Percentiles rank a stretch among this genome's conserved stretches.
These are phyloP conservation scores for Colletotrichum horii DNA, from an alignment of 2,329 filamentous ascomycete genomes.

Conservation along the genomic window DNA sequence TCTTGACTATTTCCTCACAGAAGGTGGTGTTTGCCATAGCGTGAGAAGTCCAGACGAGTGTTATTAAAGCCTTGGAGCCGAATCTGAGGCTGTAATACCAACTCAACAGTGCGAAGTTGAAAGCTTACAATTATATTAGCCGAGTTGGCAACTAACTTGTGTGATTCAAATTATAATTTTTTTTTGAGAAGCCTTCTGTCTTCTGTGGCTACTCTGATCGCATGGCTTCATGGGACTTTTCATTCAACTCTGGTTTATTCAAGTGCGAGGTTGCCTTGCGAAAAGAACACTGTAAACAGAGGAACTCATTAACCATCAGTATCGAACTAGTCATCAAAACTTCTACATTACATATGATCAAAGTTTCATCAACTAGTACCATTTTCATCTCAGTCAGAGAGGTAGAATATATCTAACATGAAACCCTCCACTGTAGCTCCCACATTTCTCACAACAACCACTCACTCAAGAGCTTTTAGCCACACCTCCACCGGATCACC, in stretches of 20 bases:
- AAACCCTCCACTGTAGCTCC: background rate
- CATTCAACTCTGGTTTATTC: background rate
- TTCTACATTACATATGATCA: background rate
- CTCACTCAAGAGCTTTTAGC: background rate
- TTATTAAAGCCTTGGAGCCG: background rate
- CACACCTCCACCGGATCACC: slow-evolving; percentile 3
- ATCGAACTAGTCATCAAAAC: background rate
- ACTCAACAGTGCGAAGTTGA: background rate
- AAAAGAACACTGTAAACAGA: too few relatives aligned
- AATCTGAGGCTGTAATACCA: background rate
- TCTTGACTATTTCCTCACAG: background rate
- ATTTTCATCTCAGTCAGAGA: background rate
- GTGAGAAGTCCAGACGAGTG: background rate
- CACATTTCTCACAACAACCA: background rate
- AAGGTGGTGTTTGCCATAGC: background rate
- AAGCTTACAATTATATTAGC: background rate
- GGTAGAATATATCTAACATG: background rate
- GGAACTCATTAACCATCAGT: background rate
- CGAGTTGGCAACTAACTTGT: background rate
- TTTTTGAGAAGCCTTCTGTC: background rate
- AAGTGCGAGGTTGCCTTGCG: background rate
- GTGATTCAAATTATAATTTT: background rate
- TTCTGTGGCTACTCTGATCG: fast-evolving
- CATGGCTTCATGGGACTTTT: background rate
- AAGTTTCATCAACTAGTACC: background rate